Evolutionary conservation across 805 yeast genomes (phyloP).

Genomic region (fission yeast (Schizosaccharomyces pombe)): DNA sequence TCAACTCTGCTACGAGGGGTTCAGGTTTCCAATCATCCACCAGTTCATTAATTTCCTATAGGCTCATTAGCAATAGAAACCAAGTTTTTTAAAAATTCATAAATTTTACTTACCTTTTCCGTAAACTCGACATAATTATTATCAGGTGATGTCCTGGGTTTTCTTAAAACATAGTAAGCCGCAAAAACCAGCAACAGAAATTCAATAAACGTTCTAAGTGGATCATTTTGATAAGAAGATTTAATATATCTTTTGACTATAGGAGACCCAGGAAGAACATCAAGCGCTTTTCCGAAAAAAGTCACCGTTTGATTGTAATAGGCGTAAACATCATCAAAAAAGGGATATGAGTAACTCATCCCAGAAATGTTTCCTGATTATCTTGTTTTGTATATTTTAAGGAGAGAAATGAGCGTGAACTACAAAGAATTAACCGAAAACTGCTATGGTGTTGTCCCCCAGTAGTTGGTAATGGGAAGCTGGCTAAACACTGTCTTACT

Average conservation of each 20-base stretch:
- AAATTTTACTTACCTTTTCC: too few species aligned
- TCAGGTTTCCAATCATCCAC: conserved; percentile 85
- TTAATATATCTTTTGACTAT: conserved; percentile 36
- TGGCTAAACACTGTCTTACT: too few species aligned
- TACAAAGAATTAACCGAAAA: too few species aligned
- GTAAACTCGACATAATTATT: conserved; percentile 34
- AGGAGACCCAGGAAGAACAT: conserved; percentile 19
- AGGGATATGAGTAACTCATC: conserved; percentile 1
- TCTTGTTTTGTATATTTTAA: too few species aligned
- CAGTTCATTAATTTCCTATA: conserved; percentile 70
- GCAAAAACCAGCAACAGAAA: conserved; percentile 57
- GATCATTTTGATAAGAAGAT: conserved; percentile 81
- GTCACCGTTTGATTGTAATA: background rate
- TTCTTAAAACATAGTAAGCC: conserved; percentile 54
- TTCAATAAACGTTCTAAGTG: conserved; percentile 69
- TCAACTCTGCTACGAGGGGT: conserved; percentile 36
- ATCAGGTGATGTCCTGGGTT: conserved; percentile 53
- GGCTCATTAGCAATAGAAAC: too few species aligned
- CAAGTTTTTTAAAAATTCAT: too few species aligned
- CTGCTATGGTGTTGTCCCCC: too few species aligned
- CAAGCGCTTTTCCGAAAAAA: conserved; percentile 1
- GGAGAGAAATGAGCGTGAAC: too few species aligned
- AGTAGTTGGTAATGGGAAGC: too few species aligned
- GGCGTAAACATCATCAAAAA: conserved; percentile 3
- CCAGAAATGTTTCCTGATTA: background rate